These are phyloP conservation scores for Trametes hirsuta DNA, from an alignment of 1,284 basidiomycete genomes.

Conservation along the genomic window DNA sequence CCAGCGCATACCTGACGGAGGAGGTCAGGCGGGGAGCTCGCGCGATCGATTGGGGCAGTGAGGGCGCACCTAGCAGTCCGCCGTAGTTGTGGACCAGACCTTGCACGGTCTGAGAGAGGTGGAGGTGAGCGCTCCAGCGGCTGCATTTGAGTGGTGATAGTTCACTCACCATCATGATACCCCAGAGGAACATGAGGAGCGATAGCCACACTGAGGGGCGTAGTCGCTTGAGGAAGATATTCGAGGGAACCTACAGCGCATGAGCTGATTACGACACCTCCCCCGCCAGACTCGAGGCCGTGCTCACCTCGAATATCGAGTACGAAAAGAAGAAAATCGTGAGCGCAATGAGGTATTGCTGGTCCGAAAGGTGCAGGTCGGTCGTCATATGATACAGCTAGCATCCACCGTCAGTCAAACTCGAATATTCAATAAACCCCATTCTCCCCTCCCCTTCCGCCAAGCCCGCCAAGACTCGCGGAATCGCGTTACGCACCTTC, in stretches of 20 bases:
- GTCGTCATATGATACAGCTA: constrained; percentile 60
- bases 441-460: background rate
- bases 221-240: constrained; percentile 72
- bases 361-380: constrained; percentile 60
- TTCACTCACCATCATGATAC: constrained; percentile 64
- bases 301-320: constrained; percentile 57
- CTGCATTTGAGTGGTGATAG: background rate
- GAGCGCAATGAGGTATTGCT: constrained; percentile 65
- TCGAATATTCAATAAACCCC: background rate
- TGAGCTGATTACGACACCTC: background rate
- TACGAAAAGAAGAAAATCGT: constrained; percentile 72
- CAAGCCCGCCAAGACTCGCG: background rate
- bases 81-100: constrained; percentile 67
- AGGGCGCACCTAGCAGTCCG: constrained; percentile 58
- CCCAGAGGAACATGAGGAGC: constrained; percentile 67
- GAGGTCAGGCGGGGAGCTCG: constrained; percentile 7
- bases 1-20: constrained; percentile 57
- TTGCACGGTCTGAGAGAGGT: constrained; percentile 57
- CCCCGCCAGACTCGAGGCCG: background rate
- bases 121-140: background rate
- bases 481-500: constrained; percentile 44
- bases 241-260: constrained; percentile 58
- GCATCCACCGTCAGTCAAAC: background rate
- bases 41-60: background rate
- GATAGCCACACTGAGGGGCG: constrained; percentile 71